Evolutionary conservation across 75 land plant species (phyloP), one percentile per base, ranked within the genome.

Genomic region (Cupressus sempervirens): DNA sequence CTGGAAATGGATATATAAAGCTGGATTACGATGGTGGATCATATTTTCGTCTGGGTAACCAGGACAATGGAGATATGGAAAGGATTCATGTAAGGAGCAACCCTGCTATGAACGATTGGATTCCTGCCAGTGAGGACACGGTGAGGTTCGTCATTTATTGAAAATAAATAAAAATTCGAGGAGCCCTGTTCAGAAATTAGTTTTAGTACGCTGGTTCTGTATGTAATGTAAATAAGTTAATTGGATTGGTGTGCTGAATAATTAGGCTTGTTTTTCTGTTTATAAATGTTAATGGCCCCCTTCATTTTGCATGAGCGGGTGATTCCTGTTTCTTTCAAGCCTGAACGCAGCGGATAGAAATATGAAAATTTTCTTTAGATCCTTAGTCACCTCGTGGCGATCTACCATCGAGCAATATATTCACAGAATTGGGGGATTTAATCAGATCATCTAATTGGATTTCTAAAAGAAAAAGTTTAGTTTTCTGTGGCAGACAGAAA

Each of bases 81-180:
- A 54, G 38, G 48, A 86, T 54, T 18, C 41, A 4, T 20, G 53
- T 72, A 13, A 80, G 70, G 15, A 82, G 89, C 85, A 91, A 91
- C 82, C 92, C 92, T 36, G 92, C 92, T 43, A 89, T 84, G 41
- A 91, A 91, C 38, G 92, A 91, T 53, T 91, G 92, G 92, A 70
- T 89, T 80, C 92, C 92, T 23, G 20, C 87, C 38, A 29, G 46
- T 26, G 84, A 18, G 26, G 30, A 83, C n/a, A 40, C 10, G 81
- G 81, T 80, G 9, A 80, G 81, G 12, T 80, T 80, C 18, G 12
- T 43, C 26, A 2, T 15, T 36, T 16, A 3, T 20, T 43, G 7
- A 40, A 0, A 38, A 38, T n/a, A n/a, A n/a, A n/a, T n/a, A 79
- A 8, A 46, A 7, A 46, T 40, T 7, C 18, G 5, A 16, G n/a